A percentile compares a stretch with the other conserved stretches of the same genome.
phyloP scores from a whole-genome alignment of 352 stramenopile species.

The Thraustochytrium striatum region DNA sequence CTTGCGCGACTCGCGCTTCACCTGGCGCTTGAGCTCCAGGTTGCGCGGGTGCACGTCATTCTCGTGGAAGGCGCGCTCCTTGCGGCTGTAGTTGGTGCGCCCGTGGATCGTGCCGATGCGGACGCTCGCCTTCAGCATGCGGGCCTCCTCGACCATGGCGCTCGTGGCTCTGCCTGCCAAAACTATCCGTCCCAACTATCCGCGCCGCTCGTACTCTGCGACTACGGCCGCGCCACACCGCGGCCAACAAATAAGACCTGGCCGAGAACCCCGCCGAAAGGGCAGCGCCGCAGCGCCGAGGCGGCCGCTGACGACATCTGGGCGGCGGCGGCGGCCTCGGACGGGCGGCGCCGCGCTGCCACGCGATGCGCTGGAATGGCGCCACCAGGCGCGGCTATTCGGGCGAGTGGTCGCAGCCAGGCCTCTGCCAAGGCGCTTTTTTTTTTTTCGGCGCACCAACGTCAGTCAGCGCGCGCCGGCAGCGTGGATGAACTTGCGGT shows the following conservation, averaged over 20 bases:
- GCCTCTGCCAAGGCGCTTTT: too few species aligned
- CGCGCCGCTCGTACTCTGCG: not conserved
- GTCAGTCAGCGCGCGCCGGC: too few species aligned
- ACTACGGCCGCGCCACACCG: not conserved
- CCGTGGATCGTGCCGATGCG: slow-evolving; percentile 5
- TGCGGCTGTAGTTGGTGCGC: slow-evolving; percentile 22
- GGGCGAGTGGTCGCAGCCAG: too few species aligned
- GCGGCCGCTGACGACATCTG: too few species aligned
- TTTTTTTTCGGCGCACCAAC: too few species aligned
- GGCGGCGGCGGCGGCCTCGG: too few species aligned
- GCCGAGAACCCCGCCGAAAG: not conserved
- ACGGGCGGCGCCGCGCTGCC: too few species aligned
- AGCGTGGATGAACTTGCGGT: too few species aligned
- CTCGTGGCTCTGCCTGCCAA: not conserved
- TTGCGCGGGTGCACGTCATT: not conserved
- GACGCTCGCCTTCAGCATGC: slow-evolving; percentile 12
- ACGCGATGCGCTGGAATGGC: too few species aligned
- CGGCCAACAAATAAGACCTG: not conserved
- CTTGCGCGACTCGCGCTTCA: not conserved
- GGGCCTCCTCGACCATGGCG: not conserved
- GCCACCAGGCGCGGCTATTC: too few species aligned
- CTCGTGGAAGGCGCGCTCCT: not conserved
- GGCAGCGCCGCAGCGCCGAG: not conserved
- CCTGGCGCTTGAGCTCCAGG: slow-evolving; percentile 4
- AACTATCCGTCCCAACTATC: not conserved